A percentile compares a stretch with the other conserved stretches of the same genome.
phyloP scores from a whole-genome alignment of 371 early-diverging fungal species.

The Mortierella sp. region DNA sequence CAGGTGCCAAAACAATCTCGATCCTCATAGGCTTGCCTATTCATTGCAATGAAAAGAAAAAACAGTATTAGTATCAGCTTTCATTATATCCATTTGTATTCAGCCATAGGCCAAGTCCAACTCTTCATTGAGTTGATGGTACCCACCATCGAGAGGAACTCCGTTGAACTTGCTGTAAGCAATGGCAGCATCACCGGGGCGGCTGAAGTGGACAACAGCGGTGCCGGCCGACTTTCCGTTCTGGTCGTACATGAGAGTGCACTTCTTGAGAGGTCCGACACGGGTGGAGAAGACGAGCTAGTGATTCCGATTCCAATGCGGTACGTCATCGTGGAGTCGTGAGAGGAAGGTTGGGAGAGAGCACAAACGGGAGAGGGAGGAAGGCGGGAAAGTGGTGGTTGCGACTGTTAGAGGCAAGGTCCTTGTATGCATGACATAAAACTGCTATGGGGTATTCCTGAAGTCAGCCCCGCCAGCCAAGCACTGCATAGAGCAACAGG shows the following conservation, averaged over 20 bases:
- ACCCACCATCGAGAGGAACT: conserved; percentile 75
- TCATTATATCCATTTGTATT: background rate
- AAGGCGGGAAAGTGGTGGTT: conserved; percentile 6
- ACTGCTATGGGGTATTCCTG: background rate
- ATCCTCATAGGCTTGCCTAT: conserved; percentile 78
- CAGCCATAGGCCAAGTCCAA: no score
- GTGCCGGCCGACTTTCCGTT: conserved; percentile 80
- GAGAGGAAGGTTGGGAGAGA: background rate
- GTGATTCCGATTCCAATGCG: conserved; percentile 1
- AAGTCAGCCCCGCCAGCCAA: background rate
- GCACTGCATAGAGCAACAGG: background rate
- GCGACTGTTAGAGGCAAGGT: conserved; percentile 30
- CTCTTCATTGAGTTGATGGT: background rate
- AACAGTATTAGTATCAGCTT: background rate
- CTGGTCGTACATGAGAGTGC: conserved; percentile 76
- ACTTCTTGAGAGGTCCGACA: conserved; percentile 76
- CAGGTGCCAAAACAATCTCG: conserved; percentile 73
- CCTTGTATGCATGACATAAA: conserved; percentile 9
- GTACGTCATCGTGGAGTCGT: background rate
- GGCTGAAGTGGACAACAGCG: conserved; percentile 75
- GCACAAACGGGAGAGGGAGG: background rate
- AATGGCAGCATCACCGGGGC: conserved; percentile 66
- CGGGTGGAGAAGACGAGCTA: conserved; percentile 59
- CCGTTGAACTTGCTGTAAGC: conserved; percentile 78
- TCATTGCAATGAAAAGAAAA: background rate